Evolutionary conservation across 2,329 filamentous ascomycete species (phyloP).

Genomic region (Trichoderma sp.): DNA sequence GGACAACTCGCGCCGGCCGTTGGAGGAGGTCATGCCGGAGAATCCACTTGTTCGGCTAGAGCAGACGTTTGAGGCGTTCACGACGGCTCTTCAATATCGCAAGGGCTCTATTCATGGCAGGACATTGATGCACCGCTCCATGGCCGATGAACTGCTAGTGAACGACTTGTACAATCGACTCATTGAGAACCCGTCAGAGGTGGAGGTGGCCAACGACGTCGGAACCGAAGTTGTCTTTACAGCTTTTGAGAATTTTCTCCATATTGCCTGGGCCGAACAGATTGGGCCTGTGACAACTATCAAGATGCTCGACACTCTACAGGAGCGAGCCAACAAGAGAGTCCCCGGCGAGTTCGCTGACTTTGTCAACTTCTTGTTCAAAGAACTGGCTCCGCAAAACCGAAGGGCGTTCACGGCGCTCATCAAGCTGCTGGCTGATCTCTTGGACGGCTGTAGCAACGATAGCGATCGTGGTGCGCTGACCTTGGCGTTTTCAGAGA

Average conservation of each 20-base stretch:
- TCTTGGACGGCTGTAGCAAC: slow-evolving; percentile 86
- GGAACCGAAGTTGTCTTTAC: slow-evolving; percentile 83
- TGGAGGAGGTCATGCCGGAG: slow-evolving; percentile 54
- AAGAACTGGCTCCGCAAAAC: slow-evolving; percentile 67
- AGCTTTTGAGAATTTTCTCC: slow-evolving; percentile 90
- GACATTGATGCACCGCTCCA: slow-evolving; percentile 65
- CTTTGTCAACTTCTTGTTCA: slow-evolving; percentile 63
- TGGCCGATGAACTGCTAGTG: slow-evolving; percentile 74
- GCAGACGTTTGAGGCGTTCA: slow-evolving; percentile 80
- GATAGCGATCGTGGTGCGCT: slow-evolving; percentile 86
- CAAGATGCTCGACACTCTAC: slow-evolving; percentile 70
- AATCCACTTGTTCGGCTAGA: slow-evolving; percentile 73
- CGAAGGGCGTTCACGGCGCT: slow-evolving; percentile 77
- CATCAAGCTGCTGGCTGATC: slow-evolving; percentile 80
- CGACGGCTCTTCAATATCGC: slow-evolving; percentile 76
- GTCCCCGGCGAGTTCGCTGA: slow-evolving; percentile 72
- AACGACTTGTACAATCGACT: slow-evolving; percentile 90
- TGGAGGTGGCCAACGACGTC: slow-evolving; percentile 71
- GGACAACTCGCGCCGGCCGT: slow-evolving; percentile 32
- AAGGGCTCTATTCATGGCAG: slow-evolving; percentile 85
- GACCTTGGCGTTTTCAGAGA: slow-evolving; percentile 83
- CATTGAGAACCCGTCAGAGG: slow-evolving; percentile 77
- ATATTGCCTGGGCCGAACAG: slow-evolving; percentile 81
- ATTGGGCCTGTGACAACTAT: slow-evolving; percentile 81
- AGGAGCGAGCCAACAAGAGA: slow-evolving; percentile 62